Evolutionary conservation across 2,329 filamentous ascomycete species (phyloP).

Genomic region (Botrytis aclada): DNA sequence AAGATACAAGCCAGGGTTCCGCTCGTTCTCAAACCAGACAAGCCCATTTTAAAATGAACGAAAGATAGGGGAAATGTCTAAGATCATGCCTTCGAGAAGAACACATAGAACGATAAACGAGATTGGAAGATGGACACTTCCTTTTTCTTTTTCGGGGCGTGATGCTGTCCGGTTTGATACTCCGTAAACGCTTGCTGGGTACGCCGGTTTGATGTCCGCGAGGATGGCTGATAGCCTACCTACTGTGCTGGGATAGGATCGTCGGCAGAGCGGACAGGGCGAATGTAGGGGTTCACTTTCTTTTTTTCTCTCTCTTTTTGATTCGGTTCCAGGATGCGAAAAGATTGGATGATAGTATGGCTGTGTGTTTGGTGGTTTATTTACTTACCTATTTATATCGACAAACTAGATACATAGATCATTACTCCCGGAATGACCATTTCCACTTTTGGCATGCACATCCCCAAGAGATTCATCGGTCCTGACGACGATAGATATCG

Average conservation of each 20-base stretch:
- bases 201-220: background rate
- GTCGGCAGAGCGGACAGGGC: background rate
- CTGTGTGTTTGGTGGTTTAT: background rate
- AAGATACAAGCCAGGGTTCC: background rate
- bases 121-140: background rate
- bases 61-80: background rate
- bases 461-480: background rate
- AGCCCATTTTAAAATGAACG: background rate
- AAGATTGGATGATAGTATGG: background rate
- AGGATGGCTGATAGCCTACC: background rate
- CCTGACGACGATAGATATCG: background rate
- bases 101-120: conserved; percentile 1
- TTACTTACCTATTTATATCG: background rate
- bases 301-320: too few species aligned
- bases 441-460: background rate
- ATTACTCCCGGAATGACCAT: background rate
- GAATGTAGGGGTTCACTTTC: background rate
- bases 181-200: background rate
- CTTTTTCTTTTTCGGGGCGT: background rate
- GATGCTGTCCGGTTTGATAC: too few species aligned
- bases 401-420: background rate
- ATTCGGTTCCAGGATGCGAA: background rate
- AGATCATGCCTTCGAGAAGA: conserved; percentile 6
- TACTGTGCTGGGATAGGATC: background rate
- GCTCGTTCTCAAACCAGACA: background rate